A percentile compares a stretch with the other conserved stretches of the same genome.
phyloP scores from a whole-genome alignment of 495 filamentous ascomycete genomes.

The Aspergillus olivimuriae region DNA sequence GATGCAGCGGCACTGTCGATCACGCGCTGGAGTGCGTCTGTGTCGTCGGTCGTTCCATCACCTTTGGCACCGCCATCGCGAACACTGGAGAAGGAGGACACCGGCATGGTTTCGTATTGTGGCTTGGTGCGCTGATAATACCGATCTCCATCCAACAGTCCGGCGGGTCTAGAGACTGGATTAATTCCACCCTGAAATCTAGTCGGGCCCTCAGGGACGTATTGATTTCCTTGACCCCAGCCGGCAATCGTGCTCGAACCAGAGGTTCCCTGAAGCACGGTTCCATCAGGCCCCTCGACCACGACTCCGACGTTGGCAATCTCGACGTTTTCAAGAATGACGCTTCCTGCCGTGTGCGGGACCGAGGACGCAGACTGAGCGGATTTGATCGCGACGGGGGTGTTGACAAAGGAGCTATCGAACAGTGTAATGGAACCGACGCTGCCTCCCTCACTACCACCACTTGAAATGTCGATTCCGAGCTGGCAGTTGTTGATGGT shows the following conservation, averaged over 20 bases:
- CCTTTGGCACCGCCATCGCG: constrained; percentile 55
- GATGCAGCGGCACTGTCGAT: constrained; percentile 31
- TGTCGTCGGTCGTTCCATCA: constrained; percentile 68
- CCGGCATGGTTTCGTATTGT: constrained; percentile 46
- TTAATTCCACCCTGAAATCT: constrained; percentile 36
- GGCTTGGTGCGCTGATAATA: constrained; percentile 32
- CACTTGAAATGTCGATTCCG: constrained; percentile 41
- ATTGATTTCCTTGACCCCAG: constrained; percentile 51
- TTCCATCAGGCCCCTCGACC: constrained; percentile 46
- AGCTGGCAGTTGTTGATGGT: constrained; percentile 45
- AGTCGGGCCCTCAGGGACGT: constrained; percentile 34
- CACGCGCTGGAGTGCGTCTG: constrained; percentile 40
- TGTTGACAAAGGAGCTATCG: constrained; percentile 28
- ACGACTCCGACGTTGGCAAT: constrained; percentile 56
- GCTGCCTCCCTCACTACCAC: constrained; percentile 25
- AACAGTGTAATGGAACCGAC: constrained; percentile 47
- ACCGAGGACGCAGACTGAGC: not conserved
- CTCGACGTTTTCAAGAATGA: constrained; percentile 62
- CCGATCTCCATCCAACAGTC: constrained; percentile 2
- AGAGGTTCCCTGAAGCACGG: constrained; percentile 40
- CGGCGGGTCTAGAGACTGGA: not conserved
- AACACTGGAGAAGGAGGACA: constrained; percentile 52
- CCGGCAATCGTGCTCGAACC: constrained; percentile 47
- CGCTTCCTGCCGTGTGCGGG: constrained; percentile 29
- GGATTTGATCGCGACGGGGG: not conserved